Evolutionary conservation across 1,284 basidiomycete species (phyloP), one percentile per base, ranked within the genome.

Genomic region (Sporisorium exsertum): DNA sequence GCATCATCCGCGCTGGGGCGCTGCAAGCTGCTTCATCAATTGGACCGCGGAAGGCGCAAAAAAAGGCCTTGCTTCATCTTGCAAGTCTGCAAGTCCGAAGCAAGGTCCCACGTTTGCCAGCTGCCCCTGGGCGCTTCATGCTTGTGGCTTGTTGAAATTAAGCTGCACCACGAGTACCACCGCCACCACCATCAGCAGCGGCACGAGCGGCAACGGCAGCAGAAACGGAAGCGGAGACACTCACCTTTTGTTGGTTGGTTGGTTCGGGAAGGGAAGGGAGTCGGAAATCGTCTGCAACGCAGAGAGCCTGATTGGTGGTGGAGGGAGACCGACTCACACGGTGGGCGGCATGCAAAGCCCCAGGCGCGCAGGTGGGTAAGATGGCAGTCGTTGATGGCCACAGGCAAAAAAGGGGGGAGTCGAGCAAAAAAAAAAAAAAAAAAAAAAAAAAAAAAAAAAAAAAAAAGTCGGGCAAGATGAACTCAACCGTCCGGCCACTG

Each of bases 51-150:
- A 61, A 37, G 58, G 59, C 64, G 56, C 69, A 63, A 59, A 65
- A 59, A 65, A 51, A 63, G 32, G 58, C 63, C 69, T 64, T 58
- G 33, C 42, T 65, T 66, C 63, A 62, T 66, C 52, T 61, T 45
- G 9, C 10, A n/a, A 12, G 33, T 40, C 42, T 2, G 32, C 27
- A 35, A 16, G n/a, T 8, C 43, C 32, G 24, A 35, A 27, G 12
- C 57, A n/a, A 24, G 40, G 40, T 53, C 43, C 32, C 51, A 65
- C 58, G 29, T 57, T 40, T 37, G 32, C 24, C 22, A 40, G 24
- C 24, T 56, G 27, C 32, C 24, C 54, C 29, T n/a, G 26, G 49
- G 49, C 49, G n/a, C 29, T 50, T 15, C 27, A 20, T 33, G 49
- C 49, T 10, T 10, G 8, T n/a, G 49, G 10, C 27, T 32, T 50